Base-by-base conservation (phyloP, 2,329 filamentous ascomycete genomes). In the Neonectria punicea region DNA sequence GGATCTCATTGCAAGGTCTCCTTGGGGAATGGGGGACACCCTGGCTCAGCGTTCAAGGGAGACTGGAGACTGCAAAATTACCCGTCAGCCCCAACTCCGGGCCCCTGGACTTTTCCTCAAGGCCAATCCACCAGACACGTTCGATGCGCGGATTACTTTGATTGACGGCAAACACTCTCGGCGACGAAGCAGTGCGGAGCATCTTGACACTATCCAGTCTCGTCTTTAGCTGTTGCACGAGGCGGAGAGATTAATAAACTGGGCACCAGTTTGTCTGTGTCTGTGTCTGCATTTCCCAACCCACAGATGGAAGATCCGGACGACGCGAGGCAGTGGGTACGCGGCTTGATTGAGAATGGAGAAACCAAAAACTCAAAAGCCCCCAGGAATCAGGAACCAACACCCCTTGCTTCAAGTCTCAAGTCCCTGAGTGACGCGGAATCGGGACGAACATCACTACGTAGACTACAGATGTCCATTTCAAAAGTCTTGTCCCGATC, bases 11-110 rank as follows among this genome's bases (percentile, higher is more conserved):
- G 10, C 49, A 44, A 34, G 51, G 55, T 34, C 61, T 49, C 51
- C 25, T 54, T 18, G 32, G 56, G 61, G 55, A 58, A 63, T 63
- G 32, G 55, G 60, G 51, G 49, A 18, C 32, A 39, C 25, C 25
- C 47, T 22, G 41, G 34, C 22, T 32, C 13, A n/a, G 13, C 5
- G 11, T 44, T 55, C 22, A 44, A 41, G 53, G 53, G 41, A 39
- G 10, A 22, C 54, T 11, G 44, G 44, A 60, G 22, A 18, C 18
- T 25, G 14, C 41, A 57, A 25, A 57, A 51, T 36, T 62, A 18
- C 30, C 56, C 55, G 50, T 63, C 47, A 60, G 50, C 63, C 11
- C 43, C 50, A 36, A 53, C 47, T 58, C 50, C 36, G 60, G 60
- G 51, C 44, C 30, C 51, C 32, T 36, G 47, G 50, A 44, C 32